Evolutionary conservation across 129 eudicot species (phyloP).

Genomic region (Flaveria ramosissima): DNA sequence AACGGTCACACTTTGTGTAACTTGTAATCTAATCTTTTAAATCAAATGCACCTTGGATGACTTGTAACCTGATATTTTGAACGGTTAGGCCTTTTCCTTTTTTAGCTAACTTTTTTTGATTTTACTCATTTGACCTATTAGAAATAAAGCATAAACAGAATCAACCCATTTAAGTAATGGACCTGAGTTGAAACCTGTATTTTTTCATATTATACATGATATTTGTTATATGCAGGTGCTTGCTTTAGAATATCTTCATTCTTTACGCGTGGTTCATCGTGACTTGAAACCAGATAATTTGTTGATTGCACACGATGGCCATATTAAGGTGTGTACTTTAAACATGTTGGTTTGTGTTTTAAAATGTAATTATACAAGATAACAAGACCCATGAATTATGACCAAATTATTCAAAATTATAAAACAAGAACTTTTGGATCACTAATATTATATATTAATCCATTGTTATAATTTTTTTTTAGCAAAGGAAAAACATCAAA

Average conservation of each 20-base stretch:
- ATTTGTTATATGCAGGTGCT: slow-evolving; percentile 63
- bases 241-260: slow-evolving; percentile 97
- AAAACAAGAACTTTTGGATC: not conserved
- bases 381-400: not conserved
- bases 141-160: not conserved
- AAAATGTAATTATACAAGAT: not conserved
- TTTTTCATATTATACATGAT: slow-evolving; percentile 9
- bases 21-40: not conserved
- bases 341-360: slow-evolving; percentile 1
- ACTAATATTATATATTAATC: slow-evolving; percentile 13
- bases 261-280: slow-evolving; percentile 92
- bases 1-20: not conserved
- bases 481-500: not conserved
- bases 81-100: not conserved
- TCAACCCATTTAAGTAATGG: no score
- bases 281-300: slow-evolving; percentile 95
- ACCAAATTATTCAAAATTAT: slow-evolving; percentile 1
- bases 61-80: not conserved
- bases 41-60: not conserved
- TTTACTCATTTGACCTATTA: not conserved
- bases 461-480: not conserved
- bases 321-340: slow-evolving; percentile 70
- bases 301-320: slow-evolving; percentile 99
- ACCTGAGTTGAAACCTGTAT: not conserved
- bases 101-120: not conserved